Evolutionary conservation across 2,329 filamentous ascomycete genomes (phyloP).

Genomic region (Paraconiothyrium sp.): DNA sequence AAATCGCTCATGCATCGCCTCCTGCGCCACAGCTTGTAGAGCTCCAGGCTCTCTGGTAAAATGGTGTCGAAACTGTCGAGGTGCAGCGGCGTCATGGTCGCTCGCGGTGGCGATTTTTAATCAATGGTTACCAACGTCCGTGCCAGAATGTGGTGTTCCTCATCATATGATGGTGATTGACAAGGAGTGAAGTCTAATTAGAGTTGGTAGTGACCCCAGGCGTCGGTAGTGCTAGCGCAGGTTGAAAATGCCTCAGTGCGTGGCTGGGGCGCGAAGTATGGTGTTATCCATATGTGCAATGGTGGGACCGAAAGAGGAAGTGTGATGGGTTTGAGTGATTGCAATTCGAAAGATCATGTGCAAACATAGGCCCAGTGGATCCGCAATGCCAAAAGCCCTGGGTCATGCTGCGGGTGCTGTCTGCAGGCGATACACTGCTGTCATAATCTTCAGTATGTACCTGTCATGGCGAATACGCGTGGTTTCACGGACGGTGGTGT

Average conservation of each 20-base stretch:
- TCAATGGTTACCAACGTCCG: background rate
- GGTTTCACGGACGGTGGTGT: background rate
- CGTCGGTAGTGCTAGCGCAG: slow-evolving; percentile 15
- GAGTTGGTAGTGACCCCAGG: slow-evolving; percentile 2
- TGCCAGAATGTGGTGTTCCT: background rate
- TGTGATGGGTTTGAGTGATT: background rate
- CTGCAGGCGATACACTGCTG: background rate
- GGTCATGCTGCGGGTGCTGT: background rate
- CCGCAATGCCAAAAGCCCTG: background rate
- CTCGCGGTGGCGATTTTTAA: background rate
- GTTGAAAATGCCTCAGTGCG: slow-evolving; percentile 6
- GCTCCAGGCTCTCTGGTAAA: background rate
- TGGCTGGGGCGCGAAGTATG: slow-evolving; percentile 1
- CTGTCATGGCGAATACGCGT: background rate
- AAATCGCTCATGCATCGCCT: slow-evolving; percentile 2
- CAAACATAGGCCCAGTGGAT: background rate
- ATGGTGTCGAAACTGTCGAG: background rate
- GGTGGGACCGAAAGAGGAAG: background rate
- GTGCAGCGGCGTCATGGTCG: background rate
- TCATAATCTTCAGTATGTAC: background rate
- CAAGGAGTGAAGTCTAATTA: slow-evolving; percentile 11
- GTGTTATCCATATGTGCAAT: background rate
- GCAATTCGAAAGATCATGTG: background rate
- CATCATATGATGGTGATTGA: background rate
- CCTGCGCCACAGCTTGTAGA: background rate